phyloP scores from a whole-genome alignment of 352 stramenopile species.

The Hyaloperonospora brassicae region DNA sequence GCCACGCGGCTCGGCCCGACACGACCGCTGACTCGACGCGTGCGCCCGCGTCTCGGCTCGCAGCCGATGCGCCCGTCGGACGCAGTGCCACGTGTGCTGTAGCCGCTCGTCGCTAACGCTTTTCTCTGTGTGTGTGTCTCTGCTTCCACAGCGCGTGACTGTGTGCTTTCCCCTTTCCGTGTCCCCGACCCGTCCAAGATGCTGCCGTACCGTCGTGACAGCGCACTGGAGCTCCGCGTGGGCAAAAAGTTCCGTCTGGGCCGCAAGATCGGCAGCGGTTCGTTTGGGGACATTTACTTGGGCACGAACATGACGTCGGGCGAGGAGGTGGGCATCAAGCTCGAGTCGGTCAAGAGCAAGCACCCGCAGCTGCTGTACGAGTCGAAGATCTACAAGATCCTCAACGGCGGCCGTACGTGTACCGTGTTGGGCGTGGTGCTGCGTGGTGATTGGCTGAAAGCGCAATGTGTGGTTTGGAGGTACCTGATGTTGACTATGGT shows the following conservation, averaged over 20 bases:
- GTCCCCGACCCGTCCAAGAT: conserved; percentile 23
- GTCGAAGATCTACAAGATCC: conserved; percentile 99
- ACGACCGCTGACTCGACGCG: conserved; percentile 6
- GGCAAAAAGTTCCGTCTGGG: conserved; percentile 99
- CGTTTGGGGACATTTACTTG: conserved; percentile 99
- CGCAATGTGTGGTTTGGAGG: conserved; percentile 1
- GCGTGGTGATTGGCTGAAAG: neutral
- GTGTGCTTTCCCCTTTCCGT: neutral
- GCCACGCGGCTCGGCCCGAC: neutral
- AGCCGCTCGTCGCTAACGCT: neutral
- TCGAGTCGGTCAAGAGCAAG: conserved; percentile 96
- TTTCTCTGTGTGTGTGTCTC: conserved; percentile 1
- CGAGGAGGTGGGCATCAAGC: conserved; percentile 98
- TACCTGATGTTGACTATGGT: neutral
- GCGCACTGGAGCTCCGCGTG: conserved; percentile 94
- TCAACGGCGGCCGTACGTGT: conserved; percentile 95
- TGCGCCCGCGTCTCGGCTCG: conserved; percentile 9
- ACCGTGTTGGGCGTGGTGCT: neutral
- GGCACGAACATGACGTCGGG: conserved; percentile 99
- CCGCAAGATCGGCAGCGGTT: conserved; percentile 98
- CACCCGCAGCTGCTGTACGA: conserved; percentile 99
- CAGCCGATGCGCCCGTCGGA: neutral
- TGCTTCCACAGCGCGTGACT: conserved; percentile 4
- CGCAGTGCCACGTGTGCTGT: conserved; percentile 5
- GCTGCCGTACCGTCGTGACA: conserved; percentile 64